These are phyloP conservation scores for Cercophora sp. DNA, from an alignment of 495 filamentous ascomycete species.

Conservation along the genomic window DNA sequence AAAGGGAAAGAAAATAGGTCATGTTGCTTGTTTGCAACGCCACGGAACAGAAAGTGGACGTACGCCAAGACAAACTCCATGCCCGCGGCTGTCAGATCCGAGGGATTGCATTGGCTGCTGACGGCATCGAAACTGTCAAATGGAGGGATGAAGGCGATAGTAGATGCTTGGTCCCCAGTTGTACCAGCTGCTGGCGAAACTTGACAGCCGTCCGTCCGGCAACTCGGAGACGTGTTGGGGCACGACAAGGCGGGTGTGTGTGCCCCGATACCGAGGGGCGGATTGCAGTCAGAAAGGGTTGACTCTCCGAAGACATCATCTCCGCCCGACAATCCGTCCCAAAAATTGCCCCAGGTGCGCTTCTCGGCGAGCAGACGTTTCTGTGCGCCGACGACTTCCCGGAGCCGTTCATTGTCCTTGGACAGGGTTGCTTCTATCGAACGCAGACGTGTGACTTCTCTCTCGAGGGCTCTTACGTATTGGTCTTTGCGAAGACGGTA, in stretches of 20 bases:
- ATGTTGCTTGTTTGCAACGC: too few species aligned
- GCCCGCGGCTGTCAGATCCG: neutral
- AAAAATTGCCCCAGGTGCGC: neutral
- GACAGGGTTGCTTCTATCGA: neutral
- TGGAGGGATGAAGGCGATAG: neutral
- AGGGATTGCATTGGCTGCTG: neutral
- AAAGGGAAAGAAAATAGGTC: neutral
- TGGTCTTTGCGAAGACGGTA: conserved; percentile 5
- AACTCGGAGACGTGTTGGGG: too few species aligned
- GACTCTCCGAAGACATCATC: neutral
- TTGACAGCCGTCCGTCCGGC: too few species aligned
- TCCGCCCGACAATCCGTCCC: neutral
- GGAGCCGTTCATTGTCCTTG: neutral
- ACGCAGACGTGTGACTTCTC: neutral
- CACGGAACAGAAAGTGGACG: neutral
- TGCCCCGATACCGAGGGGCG: neutral
- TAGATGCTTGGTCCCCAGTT: too few species aligned
- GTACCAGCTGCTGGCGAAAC: too few species aligned
- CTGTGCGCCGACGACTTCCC: neutral
- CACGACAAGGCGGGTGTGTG: neutral
- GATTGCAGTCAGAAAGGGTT: neutral
- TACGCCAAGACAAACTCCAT: conserved; percentile 4
- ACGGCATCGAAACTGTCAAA: neutral
- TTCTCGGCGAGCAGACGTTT: neutral
- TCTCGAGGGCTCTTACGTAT: neutral